Evolutionary conservation across 768 basidiomycete species (phyloP).

Genomic region (Mycena capillaripes): DNA sequence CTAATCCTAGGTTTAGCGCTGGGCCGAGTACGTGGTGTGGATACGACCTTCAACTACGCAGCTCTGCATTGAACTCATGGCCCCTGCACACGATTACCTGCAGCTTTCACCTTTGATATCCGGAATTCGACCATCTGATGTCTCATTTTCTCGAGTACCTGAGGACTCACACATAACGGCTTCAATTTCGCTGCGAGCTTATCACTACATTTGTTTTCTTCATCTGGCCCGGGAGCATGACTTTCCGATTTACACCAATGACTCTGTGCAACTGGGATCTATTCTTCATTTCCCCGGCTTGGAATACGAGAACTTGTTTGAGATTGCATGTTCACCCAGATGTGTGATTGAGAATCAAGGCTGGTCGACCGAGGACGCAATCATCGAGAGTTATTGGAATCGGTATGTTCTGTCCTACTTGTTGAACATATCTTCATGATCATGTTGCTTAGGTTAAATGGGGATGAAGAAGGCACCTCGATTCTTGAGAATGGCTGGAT

Average conservation of each 20-base stretch:
- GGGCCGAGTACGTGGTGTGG: background rate
- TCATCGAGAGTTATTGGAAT: background rate
- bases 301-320: background rate
- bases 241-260: background rate
- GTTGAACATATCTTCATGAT: no score
- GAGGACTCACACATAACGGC: background rate
- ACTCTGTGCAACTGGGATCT: background rate
- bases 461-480: no score
- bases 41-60: background rate
- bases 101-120: background rate
- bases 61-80: background rate
- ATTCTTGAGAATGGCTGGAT: no score
- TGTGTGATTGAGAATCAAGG: background rate
- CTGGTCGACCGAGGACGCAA: background rate
- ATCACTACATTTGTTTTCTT: background rate
- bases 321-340: background rate
- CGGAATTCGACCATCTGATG: background rate
- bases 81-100: background rate
- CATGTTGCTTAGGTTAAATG: no score
- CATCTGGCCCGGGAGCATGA: background rate
- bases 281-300: background rate
- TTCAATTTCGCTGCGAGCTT: background rate
- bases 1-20: background rate
- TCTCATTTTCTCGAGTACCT: background rate
- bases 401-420: background rate